Percentiles rank a stretch among this genome's conserved stretches.
Evolutionary conservation across 2,329 filamentous ascomycete species (phyloP).

Genomic region (Nectriaceae sp.): DNA sequence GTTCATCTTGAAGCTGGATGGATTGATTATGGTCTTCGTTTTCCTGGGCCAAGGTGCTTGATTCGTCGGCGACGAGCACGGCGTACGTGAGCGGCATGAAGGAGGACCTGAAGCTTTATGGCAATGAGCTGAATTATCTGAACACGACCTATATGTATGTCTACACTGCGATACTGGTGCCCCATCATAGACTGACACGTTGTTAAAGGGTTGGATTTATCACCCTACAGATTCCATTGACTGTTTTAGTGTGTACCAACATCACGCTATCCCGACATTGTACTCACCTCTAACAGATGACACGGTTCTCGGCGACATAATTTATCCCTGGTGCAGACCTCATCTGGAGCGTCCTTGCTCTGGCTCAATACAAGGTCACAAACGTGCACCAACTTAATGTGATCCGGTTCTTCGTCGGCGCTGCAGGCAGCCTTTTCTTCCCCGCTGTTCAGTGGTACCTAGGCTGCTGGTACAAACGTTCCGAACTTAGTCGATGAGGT

Average conservation of each 20-base stretch:
- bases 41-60: constrained; percentile 58
- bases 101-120: constrained; percentile 51
- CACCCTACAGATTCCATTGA: constrained; percentile 16
- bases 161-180: neutral
- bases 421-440: constrained; percentile 35
- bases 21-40: constrained; percentile 57
- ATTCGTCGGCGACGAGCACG: constrained; percentile 32
- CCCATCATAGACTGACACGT: neutral
- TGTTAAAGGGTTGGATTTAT: constrained; percentile 16
- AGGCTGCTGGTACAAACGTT: constrained; percentile 44
- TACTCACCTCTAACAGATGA: constrained; percentile 13
- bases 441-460: constrained; percentile 38
- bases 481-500: constrained; percentile 38
- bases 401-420: constrained; percentile 44
- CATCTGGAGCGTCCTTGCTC: constrained; percentile 26
- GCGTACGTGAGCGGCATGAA: constrained; percentile 48
- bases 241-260: constrained; percentile 5
- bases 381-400: constrained; percentile 37
- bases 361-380: constrained; percentile 20
- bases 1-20: constrained; percentile 57
- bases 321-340: constrained; percentile 36
- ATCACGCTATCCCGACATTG: neutral
- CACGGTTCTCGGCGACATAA: constrained; percentile 20
- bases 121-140: constrained; percentile 49
- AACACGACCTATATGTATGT: constrained; percentile 38